phyloP scores from a whole-genome alignment of 2,329 filamentous ascomycete genomes.

The Paracorniculantispora psalliotae region DNA sequence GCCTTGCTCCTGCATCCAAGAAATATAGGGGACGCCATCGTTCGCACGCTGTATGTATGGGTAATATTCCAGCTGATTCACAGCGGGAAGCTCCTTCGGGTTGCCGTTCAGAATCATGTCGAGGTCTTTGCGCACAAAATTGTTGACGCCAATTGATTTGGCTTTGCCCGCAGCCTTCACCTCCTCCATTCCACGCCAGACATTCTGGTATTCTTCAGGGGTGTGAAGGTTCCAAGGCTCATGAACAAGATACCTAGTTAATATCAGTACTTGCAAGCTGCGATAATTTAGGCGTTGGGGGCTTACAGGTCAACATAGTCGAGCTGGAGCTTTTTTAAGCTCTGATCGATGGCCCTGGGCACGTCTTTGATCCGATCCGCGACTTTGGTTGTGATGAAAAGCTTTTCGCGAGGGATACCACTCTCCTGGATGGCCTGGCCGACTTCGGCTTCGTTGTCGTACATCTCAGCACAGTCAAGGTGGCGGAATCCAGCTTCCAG shows the following conservation, averaged over 20 bases:
- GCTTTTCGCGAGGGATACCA: conserved; percentile 38
- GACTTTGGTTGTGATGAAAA: conserved; percentile 51
- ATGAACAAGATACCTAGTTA: conserved; percentile 1
- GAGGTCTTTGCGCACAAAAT: neutral
- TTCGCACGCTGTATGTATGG: conserved; percentile 2
- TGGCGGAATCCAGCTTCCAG: conserved; percentile 57
- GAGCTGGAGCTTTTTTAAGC: conserved; percentile 1
- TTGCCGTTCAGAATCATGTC: neutral
- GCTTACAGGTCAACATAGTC: conserved; percentile 8
- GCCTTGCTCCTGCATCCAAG: conserved; percentile 7
- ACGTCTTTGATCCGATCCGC: neutral
- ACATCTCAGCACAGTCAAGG: conserved; percentile 58
- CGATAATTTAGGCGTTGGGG: neutral
- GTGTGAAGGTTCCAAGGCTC: neutral
- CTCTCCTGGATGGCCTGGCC: conserved; percentile 43
- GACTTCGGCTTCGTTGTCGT: conserved; percentile 43
- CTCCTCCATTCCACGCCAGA: neutral
- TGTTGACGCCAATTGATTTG: conserved; percentile 5
- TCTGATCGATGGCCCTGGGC: neutral
- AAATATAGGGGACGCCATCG: conserved; percentile 3
- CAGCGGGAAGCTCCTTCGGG: neutral
- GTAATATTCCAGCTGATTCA: conserved; percentile 10
- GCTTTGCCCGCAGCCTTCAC: neutral
- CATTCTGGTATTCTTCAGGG: neutral
- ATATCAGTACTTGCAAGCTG: neutral